Evolutionary conservation across 495 filamentous ascomycete species (phyloP).

Genomic region (Hypoxylon rickii): DNA sequence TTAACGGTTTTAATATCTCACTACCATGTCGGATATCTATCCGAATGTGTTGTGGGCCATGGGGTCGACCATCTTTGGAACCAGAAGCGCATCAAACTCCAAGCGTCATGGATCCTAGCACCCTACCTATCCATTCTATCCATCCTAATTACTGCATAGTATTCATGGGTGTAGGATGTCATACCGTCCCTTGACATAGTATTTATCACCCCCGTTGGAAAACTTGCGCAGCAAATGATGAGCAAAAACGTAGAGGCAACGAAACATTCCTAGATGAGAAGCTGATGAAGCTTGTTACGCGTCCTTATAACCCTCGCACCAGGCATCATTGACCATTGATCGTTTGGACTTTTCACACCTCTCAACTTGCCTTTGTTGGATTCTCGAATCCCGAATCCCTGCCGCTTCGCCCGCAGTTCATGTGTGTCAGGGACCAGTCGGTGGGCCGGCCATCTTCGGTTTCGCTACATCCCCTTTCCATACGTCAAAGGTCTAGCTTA

Average conservation of each 20-base stretch:
- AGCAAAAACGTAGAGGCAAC: not conserved
- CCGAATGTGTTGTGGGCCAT: conserved; percentile 9
- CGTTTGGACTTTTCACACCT: not conserved
- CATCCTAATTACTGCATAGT: no score
- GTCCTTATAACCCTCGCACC: not conserved
- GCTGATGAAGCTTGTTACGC: conserved; percentile 6
- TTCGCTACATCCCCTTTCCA: conserved; percentile 18
- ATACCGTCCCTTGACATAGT: no score
- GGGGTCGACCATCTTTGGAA: not conserved
- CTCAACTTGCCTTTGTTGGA: not conserved
- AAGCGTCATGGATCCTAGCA: not conserved
- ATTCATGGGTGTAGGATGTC: no score
- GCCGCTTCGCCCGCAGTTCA: conserved; percentile 4
- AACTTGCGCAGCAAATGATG: no score
- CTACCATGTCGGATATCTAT: conserved; percentile 6
- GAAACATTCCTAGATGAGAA: no score
- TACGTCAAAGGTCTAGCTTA: conserved; percentile 9
- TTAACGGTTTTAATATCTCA: no score
- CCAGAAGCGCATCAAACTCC: not conserved
- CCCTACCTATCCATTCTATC: no score
- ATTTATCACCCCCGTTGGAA: no score
- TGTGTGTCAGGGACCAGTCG: conserved; percentile 20
- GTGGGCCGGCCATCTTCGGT: conserved; percentile 22
- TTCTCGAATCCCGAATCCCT: conserved; percentile 4
- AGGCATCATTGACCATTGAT: not conserved